Percentiles rank a stretch among this genome's conserved stretches.
Conservation (phyloP, 2,329 filamentous ascomycete species). For the Blastomyces parvus region DNA sequence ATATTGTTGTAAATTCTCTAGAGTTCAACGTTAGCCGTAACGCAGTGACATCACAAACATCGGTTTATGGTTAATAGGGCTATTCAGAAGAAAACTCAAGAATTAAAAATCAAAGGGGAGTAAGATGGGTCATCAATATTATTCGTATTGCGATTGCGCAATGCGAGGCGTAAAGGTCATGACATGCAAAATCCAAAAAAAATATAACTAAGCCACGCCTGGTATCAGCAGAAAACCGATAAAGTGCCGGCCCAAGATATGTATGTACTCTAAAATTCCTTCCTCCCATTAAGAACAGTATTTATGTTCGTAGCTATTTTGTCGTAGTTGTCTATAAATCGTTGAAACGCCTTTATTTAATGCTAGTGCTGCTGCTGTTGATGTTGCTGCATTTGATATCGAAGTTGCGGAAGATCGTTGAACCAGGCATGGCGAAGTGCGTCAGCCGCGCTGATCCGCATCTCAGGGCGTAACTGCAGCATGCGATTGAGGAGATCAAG, state of each 20-base stretch:
- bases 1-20: neutral
- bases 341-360: neutral
- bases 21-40: neutral
- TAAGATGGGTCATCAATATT: neutral
- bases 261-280: neutral
- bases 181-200: neutral
- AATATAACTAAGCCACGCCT: neutral
- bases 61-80: neutral
- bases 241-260: neutral
- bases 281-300: neutral
- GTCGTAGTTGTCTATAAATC: neutral
- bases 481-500: conserved; percentile 82
- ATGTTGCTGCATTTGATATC: conserved; percentile 31
- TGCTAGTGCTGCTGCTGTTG: neutral
- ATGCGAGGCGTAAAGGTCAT: neutral
- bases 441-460: conserved; percentile 77
- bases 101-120: neutral
- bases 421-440: conserved; percentile 93
- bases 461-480: conserved; percentile 85
- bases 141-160: neutral
- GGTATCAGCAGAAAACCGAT: neutral
- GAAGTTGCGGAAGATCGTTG: conserved; percentile 50
- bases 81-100: neutral
- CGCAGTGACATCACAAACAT: neutral
- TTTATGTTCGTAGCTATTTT: neutral